Base-by-base conservation (phyloP, 179 eudicot genomes). In the Beta corolliflora region DNA sequence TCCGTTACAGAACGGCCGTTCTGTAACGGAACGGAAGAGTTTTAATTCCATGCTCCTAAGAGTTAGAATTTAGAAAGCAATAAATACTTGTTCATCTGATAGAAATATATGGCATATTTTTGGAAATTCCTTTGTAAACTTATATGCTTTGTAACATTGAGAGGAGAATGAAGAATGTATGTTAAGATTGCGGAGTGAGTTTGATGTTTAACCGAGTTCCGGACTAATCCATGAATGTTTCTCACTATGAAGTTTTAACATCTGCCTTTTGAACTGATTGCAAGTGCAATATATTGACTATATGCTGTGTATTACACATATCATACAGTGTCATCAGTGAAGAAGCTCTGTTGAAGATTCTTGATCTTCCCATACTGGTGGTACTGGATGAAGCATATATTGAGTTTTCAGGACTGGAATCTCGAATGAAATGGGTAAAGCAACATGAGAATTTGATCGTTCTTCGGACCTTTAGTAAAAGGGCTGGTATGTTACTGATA, bases 401-500 rank as follows among this genome's bases (percentile, higher is more conserved):
- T 81, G 99, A 96, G 79, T 96, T 96, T 84, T 85, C 99, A 9
- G 97, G 97, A 79, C 52, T 90, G 63, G 91, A 89, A 85, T 94
- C 99, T 63, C 91, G 85, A 87, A 94, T 94, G 98, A 89, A 75
- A 80, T 97, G 99, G 99, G 99, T 97, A 83, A 93, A 94, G 89
- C 87, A 88, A 84, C 88, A 91, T 70, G 99, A 97, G 81, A 96
- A 97, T 85, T 87, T 97, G 19, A 92, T 97, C 75, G 98, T 97
- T 76, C 97, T 97, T 80, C 94, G 99, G 71, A 97, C 98, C 79
- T 97, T 97, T 70, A 94, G 99, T 86, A 97, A 97, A 86, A 85
- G 98, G 89, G 98, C 99, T 59, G 99, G 99, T 97, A 91, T 72
- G 84, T 66, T 76, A 12, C 29, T 23, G 67, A 54, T 60, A 14